phyloP scores from a whole-genome alignment of 1,284 basidiomycete species.

The Pseudozyma sp. region DNA sequence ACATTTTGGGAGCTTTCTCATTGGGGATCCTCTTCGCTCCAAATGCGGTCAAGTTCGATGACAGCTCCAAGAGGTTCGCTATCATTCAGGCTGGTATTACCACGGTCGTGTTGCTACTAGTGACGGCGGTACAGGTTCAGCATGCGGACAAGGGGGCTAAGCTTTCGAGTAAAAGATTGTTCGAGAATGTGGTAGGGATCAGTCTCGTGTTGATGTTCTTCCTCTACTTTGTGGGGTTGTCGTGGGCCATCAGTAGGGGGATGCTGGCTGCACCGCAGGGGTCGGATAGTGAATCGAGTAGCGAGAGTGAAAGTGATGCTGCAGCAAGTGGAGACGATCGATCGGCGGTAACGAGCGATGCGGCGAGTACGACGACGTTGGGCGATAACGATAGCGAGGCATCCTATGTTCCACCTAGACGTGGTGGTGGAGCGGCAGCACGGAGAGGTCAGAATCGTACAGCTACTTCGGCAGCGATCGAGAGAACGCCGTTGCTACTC shows the following conservation, averaged over 20 bases:
- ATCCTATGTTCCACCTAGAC: conserved; percentile 28
- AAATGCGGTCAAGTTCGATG: conserved; percentile 29
- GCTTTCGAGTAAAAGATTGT: conserved; percentile 26
- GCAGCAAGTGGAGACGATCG: conserved; percentile 11
- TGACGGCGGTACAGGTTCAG: conserved; percentile 34
- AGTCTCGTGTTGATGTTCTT: conserved; percentile 35
- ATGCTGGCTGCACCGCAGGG: conserved; percentile 38
- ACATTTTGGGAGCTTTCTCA: conserved; percentile 55
- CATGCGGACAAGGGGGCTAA: conserved; percentile 33
- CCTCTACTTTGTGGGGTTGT: conserved; percentile 43
- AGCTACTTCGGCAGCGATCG: conserved; percentile 39
- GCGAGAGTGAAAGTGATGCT: conserved; percentile 7
- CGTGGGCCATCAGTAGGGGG: conserved; percentile 45
- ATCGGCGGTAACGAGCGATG: conserved; percentile 24
- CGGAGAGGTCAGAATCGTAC: conserved; percentile 30
- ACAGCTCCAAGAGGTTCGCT: conserved; percentile 37
- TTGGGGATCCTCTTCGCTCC: conserved; percentile 41
- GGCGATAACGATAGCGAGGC: conserved; percentile 37
- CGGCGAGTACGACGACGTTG: conserved; percentile 26
- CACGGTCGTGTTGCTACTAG: conserved; percentile 30
- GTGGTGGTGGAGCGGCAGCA: conserved; percentile 21
- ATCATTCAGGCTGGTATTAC: conserved; percentile 43
- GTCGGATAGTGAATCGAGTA: conserved; percentile 32
- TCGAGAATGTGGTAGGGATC: conserved; percentile 47
- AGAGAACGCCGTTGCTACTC: conserved; percentile 36